A percentile compares a stretch with the other conserved stretches of the same genome.
phyloP scores from a whole-genome alignment of 1,284 basidiomycete genomes.

The Retiboletus flavoniger region DNA sequence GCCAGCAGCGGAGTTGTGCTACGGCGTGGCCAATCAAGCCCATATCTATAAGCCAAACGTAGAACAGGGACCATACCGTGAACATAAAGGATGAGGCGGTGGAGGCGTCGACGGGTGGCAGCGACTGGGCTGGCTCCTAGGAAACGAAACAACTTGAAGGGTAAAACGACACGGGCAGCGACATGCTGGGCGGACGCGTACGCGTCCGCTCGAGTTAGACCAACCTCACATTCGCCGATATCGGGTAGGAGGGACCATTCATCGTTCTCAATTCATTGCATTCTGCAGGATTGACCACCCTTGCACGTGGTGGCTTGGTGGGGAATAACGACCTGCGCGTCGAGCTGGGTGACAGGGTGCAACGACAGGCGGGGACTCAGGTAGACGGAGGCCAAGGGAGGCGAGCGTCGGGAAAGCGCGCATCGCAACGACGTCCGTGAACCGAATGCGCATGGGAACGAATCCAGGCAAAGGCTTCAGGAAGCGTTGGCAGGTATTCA shows the following conservation, averaged over 20 bases:
- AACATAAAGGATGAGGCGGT: constrained; percentile 36
- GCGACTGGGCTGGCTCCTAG: constrained; percentile 39
- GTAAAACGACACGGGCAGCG: constrained; percentile 17
- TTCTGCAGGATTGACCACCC: constrained; percentile 50
- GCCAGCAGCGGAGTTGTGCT: constrained; percentile 21
- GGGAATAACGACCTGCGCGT: constrained; percentile 51
- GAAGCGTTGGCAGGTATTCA: constrained; percentile 26
- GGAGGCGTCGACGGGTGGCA: constrained; percentile 41
- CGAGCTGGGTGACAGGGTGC: not conserved
- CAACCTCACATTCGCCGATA: constrained; percentile 52
- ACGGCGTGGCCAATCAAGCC: not conserved
- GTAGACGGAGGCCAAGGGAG: constrained; percentile 25
- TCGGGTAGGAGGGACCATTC: constrained; percentile 44
- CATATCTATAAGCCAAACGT: not conserved
- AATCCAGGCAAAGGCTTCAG: not conserved
- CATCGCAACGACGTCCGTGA: constrained; percentile 17
- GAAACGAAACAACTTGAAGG: not conserved
- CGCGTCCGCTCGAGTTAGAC: constrained; percentile 51
- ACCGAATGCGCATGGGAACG: not conserved
- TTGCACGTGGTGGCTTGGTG: constrained; percentile 42
- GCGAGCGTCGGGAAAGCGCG: constrained; percentile 6
- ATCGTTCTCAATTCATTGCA: constrained; percentile 65
- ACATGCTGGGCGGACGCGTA: constrained; percentile 23
- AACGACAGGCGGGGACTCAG: constrained; percentile 13
- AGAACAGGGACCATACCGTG: constrained; percentile 30